Base-by-base conservation (phyloP, 2,329 filamentous ascomycete species). In the Elsinoe arachidis region DNA sequence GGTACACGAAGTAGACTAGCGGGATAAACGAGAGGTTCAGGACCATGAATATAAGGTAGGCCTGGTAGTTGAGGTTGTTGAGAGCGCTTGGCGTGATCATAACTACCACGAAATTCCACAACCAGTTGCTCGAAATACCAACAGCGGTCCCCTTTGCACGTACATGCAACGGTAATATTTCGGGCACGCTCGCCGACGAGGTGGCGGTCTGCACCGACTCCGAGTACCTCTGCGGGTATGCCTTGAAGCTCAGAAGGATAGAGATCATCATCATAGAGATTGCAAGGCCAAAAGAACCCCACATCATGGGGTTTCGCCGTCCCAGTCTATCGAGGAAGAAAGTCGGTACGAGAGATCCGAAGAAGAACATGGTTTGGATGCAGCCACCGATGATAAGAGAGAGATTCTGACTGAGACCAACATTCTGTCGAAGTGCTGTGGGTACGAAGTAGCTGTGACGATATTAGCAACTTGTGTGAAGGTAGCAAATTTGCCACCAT, bases 51-150 rank as follows among this genome's bases (percentile, higher is more conserved):
- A 80, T 79, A 2, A 80, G 66, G 60, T 80, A 80, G 0, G 74
- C 75, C 61, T 76, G 75, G 76, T 76, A 81, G 23, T 71, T 62
- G 1, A 81, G 66, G 4, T 70, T 73, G 49, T 61, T 60, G 58
- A 80, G 73, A 1, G 78, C 67, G 1, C 74, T 73, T 0, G 78
- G 77, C 0, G 78, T 80, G 15, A 81, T 76, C 76, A 79, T 78
- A 2, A 79, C 76, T 43, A 76, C 70, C 57, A 78, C 73, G 61
- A 78, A 78, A 61, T 78, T 78, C 70, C 72, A 75, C 5, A 77
- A 69, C 77, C 76, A 79, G 60, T 79, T 78, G 1, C 72, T 69
- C 0, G 72, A 74, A 30, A 77, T 76, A 1, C 75, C 76, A 34
- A 79, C 72, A 3, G 77, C 75, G 10, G 72, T 77, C 14, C 77